These are phyloP conservation scores for Ophiostoma triangulosporum DNA, from an alignment of 2,329 filamentous ascomycete species.

Conservation along the genomic window DNA sequence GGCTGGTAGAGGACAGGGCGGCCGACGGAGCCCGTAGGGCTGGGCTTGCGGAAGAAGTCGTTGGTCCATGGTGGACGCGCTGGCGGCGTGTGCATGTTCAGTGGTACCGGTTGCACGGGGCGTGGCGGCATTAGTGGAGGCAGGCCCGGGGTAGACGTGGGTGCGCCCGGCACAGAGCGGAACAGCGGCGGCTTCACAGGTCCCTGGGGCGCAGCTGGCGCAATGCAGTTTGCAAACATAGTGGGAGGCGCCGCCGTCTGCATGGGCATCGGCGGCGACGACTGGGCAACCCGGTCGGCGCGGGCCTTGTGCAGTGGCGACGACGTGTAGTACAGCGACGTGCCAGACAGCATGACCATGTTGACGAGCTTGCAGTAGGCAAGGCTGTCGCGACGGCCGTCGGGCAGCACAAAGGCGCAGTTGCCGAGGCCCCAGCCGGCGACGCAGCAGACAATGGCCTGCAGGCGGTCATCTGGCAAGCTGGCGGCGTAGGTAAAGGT, in stretches of 20 bases:
- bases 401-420: constrained; percentile 1
- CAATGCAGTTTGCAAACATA: background rate
- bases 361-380: constrained; percentile 7
- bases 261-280: no score
- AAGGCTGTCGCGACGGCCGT: background rate
- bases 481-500: constrained; percentile 7
- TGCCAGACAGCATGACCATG: constrained; percentile 9
- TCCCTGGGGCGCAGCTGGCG: background rate
- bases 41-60: background rate
- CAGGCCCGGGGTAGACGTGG: background rate
- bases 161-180: background rate
- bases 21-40: background rate
- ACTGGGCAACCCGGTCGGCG: background rate
- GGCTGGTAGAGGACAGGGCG: background rate
- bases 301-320: background rate
- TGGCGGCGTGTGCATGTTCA: background rate
- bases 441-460: constrained; percentile 6
- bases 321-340: constrained; percentile 4
- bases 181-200: background rate
- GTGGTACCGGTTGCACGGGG: background rate
- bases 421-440: constrained; percentile 11
- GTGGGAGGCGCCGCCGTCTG: background rate
- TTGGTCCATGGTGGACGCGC: background rate
- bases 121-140: background rate
- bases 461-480: constrained; percentile 1